These are phyloP conservation scores for Coniella vitis DNA, from an alignment of 2,329 filamentous ascomycete genomes.

Conservation along the genomic window DNA sequence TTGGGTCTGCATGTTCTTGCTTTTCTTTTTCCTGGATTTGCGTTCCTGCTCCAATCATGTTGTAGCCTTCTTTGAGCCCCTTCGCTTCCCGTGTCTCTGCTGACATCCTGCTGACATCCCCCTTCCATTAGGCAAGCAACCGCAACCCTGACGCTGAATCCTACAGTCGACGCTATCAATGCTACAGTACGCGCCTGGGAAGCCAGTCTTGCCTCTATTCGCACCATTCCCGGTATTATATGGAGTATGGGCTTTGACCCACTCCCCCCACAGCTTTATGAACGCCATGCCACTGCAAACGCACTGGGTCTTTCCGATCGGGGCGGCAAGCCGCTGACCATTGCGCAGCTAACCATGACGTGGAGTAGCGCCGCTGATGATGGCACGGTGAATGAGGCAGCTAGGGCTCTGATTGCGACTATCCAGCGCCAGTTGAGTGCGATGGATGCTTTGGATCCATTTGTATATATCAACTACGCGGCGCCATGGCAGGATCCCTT, in stretches of 20 bases:
- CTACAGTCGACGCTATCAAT: no score
- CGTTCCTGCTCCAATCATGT: no score
- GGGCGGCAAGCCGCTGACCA: neutral
- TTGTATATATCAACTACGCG: slow-evolving; percentile 13
- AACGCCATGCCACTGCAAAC: neutral
- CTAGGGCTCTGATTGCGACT: neutral
- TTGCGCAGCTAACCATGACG: neutral
- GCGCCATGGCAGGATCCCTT: slow-evolving; percentile 10
- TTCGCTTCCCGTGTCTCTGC: no score
- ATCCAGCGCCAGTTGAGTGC: neutral
- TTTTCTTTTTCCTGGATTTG: no score
- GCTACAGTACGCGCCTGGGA: no score
- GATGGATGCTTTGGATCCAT: slow-evolving; percentile 2
- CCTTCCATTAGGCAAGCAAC: no score
- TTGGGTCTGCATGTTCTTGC: no score
- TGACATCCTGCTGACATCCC: no score
- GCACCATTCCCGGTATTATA: slow-evolving; percentile 2
- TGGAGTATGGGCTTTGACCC: slow-evolving; percentile 8
- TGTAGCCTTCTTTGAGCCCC: no score
- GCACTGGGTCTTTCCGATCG: slow-evolving; percentile 5
- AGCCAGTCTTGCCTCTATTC: neutral
- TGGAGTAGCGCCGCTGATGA: slow-evolving; percentile 3
- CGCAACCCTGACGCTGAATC: no score
- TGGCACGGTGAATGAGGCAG: neutral
- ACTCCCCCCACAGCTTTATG: slow-evolving; percentile 7